Percentiles rank a stretch among this genome's conserved stretches.
phyloP scores from a whole-genome alignment of 108 stramenopile species.

The Epithemia pelagica region DNA sequence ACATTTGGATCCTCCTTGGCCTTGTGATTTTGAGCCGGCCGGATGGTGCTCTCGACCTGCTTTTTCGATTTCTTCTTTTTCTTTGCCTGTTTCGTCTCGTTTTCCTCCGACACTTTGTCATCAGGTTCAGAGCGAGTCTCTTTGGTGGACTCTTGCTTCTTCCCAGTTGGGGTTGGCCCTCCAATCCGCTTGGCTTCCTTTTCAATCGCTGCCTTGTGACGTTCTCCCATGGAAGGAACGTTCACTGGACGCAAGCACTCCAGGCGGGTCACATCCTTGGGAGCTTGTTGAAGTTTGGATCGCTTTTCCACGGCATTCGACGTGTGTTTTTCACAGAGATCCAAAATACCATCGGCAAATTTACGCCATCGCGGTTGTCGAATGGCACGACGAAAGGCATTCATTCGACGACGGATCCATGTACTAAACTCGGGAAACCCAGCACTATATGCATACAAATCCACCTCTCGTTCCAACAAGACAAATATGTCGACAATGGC shows the following conservation, averaged over 20 bases:
- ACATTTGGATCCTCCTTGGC: not conserved
- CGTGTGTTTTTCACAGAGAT: conserved; percentile 65
- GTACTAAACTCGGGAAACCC: conserved; percentile 83
- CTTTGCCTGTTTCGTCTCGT: conserved; percentile 16
- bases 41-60: conserved; percentile 6
- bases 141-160: conserved; percentile 16
- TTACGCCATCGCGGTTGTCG: conserved; percentile 69
- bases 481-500: conserved; percentile 68
- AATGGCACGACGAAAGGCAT: conserved; percentile 77
- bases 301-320: conserved; percentile 44
- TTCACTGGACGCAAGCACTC: conserved; percentile 66
- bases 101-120: conserved; percentile 21
- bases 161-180: conserved; percentile 13
- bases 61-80: conserved; percentile 21
- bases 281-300: conserved; percentile 53
- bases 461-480: conserved; percentile 74
- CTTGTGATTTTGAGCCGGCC: not conserved
- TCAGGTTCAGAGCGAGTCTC: conserved; percentile 15
- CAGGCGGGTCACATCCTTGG: conserved; percentile 78
- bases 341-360: conserved; percentile 77
- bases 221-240: conserved; percentile 67
- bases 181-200: conserved; percentile 56
- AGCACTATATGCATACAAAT: conserved; percentile 80
- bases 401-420: conserved; percentile 56
- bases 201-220: conserved; percentile 58